These are phyloP conservation scores for Thymus mandschuricus DNA, from an alignment of 257 asterid species.

Conservation along the genomic window DNA sequence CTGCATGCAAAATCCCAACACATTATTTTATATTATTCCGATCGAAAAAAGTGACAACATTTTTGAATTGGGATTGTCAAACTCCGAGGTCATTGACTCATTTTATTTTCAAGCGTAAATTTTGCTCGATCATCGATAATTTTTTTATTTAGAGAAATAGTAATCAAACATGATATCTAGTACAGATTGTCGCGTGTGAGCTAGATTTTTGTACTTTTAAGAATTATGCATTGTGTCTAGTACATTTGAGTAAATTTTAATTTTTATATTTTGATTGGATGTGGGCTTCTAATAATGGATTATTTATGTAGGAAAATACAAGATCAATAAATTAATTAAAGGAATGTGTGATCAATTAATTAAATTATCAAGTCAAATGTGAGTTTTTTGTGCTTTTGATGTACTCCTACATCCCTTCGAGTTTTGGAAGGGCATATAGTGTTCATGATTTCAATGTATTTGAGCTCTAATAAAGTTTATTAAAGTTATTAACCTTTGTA, in stretches of 20 bases:
- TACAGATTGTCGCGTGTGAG: too few relatives aligned
- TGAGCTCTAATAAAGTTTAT: background rate
- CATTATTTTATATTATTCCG: background rate
- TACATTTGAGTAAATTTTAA: too few relatives aligned
- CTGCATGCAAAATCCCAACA: background rate
- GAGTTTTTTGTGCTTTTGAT: slow-evolving; percentile 33
- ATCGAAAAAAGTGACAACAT: background rate
- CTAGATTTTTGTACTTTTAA: too few relatives aligned
- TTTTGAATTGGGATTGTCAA: background rate
- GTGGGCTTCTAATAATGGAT: too few relatives aligned
- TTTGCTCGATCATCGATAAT: too few relatives aligned
- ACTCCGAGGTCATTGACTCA: background rate
- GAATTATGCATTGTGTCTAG: background rate
- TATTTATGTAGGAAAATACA: too few relatives aligned
- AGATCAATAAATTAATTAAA: too few relatives aligned
- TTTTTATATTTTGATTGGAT: too few relatives aligned
- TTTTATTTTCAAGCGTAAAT: background rate
- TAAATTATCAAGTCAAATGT: slow-evolving; percentile 27
- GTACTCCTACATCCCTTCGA: slow-evolving; percentile 27
- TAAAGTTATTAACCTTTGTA: too few relatives aligned
- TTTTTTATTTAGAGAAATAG: too few relatives aligned
- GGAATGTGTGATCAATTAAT: slow-evolving; percentile 13
- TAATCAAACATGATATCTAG: too few relatives aligned
- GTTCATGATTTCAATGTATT: slow-evolving; percentile 29
- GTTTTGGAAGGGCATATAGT: slow-evolving; percentile 23